phyloP scores from a whole-genome alignment of 345 rosid genomes.

The Lagerstroemia speciosa region DNA sequence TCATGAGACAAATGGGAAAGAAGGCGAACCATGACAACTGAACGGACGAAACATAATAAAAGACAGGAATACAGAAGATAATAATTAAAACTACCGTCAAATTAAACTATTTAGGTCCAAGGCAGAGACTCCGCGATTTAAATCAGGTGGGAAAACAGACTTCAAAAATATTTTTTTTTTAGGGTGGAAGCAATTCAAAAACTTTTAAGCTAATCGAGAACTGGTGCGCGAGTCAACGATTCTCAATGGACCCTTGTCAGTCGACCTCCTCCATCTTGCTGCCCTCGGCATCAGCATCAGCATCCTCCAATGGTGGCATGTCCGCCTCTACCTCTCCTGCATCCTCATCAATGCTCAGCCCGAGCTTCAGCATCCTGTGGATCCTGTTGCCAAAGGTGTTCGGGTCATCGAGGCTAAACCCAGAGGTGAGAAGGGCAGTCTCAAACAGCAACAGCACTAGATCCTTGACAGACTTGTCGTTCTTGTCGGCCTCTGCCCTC shows the following conservation, averaged over 20 bases:
- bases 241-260: slow-evolving; percentile 15
- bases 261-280: slow-evolving; percentile 97
- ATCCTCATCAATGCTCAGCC: slow-evolving; percentile 78
- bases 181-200: background rate
- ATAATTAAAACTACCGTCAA: too few species aligned
- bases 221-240: too few species aligned
- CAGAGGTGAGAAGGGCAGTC: slow-evolving; percentile 76
- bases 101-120: too few species aligned
- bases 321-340: slow-evolving; percentile 60
- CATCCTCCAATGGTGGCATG: slow-evolving; percentile 70
- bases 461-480: slow-evolving; percentile 86
- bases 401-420: slow-evolving; percentile 86
- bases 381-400: slow-evolving; percentile 82
- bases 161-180: too few species aligned
- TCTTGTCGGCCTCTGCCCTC: slow-evolving; percentile 74
- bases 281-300: slow-evolving; percentile 60
- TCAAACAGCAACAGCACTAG: slow-evolving; percentile 68
- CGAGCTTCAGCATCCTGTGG: slow-evolving; percentile 81
- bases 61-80: too few species aligned
- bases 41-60: too few species aligned
- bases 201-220: too few species aligned
- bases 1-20: too few species aligned
- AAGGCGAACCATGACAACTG: too few species aligned
- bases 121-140: too few species aligned
- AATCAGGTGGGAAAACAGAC: too few species aligned